These are phyloP conservation scores for Xylaria venustula DNA, from an alignment of 495 filamentous ascomycete species.

Conservation along the genomic window DNA sequence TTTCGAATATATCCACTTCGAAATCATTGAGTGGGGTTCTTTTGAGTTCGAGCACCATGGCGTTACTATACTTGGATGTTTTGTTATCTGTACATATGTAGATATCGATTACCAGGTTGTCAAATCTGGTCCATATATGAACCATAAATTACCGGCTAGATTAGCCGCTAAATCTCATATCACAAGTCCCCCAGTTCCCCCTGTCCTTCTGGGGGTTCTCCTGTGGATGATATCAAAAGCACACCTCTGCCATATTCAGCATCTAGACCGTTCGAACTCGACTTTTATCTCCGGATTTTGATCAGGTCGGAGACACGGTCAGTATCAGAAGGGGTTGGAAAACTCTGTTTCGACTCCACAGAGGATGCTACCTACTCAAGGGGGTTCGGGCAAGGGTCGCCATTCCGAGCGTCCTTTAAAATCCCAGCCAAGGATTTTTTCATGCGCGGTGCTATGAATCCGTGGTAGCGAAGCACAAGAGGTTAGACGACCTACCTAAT, in stretches of 20 bases:
- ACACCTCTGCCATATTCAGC: background rate
- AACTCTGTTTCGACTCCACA: conserved; percentile 2
- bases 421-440: background rate
- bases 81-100: no score
- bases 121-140: no score
- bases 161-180: background rate
- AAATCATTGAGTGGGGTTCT: no score
- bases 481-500: background rate
- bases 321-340: background rate
- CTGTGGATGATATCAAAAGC: background rate
- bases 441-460: background rate
- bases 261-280: background rate
- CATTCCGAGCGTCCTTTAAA: background rate
- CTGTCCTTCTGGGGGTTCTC: no score
- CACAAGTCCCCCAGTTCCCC: background rate
- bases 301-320: background rate
- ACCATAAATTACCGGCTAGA: background rate
- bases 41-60: no score
- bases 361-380: conserved; percentile 3
- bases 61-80: background rate
- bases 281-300: background rate
- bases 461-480: background rate
- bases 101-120: background rate
- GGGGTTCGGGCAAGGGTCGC: background rate
- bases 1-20: no score